A percentile compares a stretch with the other conserved stretches of the same genome.
These are phyloP conservation scores for Setaria viridis DNA, from an alignment of 202 grass and related monocot species.

Conservation along the genomic window DNA sequence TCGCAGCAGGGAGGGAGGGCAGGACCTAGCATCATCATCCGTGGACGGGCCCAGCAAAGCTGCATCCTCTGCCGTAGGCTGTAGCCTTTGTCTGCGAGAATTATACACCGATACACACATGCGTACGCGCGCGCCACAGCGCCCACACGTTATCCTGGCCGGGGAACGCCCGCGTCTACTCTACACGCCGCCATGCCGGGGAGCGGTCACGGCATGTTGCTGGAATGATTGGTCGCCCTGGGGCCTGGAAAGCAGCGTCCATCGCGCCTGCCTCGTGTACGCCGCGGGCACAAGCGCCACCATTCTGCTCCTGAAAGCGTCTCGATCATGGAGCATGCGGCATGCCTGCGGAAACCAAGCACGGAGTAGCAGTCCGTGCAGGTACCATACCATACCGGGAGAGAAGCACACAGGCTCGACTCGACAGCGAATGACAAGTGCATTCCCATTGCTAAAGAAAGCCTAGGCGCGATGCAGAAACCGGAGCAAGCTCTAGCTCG, in stretches of 20 bases:
- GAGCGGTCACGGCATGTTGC: neutral
- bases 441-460: neutral
- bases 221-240: slow-evolving; percentile 42
- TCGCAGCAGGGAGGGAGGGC: neutral
- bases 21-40: neutral
- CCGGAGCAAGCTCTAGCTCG: neutral
- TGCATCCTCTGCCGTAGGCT: neutral
- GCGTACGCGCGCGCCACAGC: neutral
- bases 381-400: neutral
- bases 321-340: neutral
- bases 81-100: neutral
- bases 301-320: slow-evolving; percentile 54
- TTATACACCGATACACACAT: neutral
- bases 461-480: neutral
- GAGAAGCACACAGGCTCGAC: neutral
- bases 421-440: neutral
- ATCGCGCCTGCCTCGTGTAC: neutral
- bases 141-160: neutral
- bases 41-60: neutral
- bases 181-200: neutral
- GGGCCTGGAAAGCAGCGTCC: slow-evolving; percentile 41
- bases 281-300: slow-evolving; percentile 36
- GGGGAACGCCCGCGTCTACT: neutral
- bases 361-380: neutral
- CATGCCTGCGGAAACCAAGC: neutral